Conservation (phyloP, 78 protist genomes). For the Chrysochromulina tobinii region DNA sequence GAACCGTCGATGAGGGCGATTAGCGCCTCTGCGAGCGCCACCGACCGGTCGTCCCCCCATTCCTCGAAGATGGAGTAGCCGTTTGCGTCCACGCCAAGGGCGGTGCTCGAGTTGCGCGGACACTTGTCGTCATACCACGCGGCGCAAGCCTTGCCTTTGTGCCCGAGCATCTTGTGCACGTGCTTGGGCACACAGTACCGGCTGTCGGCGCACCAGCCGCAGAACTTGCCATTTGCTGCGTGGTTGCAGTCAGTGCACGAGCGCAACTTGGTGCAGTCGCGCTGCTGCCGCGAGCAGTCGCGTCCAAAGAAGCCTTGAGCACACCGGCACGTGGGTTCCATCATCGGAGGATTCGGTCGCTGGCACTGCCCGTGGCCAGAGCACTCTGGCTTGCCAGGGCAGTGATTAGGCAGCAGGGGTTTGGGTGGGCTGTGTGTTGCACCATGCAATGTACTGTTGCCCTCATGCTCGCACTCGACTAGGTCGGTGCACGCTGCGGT, state of each 20-base stretch:
- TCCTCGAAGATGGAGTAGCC: not conserved
- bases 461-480: too few relatives aligned
- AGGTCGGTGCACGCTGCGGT: too few relatives aligned
- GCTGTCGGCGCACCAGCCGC: not conserved
- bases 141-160: not conserved
- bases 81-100: not conserved
- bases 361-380: not conserved
- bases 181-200: not conserved
- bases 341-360: not conserved
- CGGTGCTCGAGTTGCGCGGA: not conserved
- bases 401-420: too few relatives aligned
- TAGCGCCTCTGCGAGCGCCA: not conserved
- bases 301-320: not conserved
- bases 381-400: not conserved
- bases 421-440: too few relatives aligned
- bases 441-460: too few relatives aligned
- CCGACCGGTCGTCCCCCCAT: not conserved
- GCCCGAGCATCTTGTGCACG: not conserved
- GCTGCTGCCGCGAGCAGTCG: not conserved
- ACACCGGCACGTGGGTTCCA: not conserved
- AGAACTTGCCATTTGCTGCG: not conserved
- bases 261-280: not conserved
- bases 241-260: not conserved
- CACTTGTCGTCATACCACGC: not conserved
- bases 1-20: not conserved